phyloP scores from a whole-genome alignment of 2,329 filamentous ascomycete species.

The Monilinia fructicola region DNA sequence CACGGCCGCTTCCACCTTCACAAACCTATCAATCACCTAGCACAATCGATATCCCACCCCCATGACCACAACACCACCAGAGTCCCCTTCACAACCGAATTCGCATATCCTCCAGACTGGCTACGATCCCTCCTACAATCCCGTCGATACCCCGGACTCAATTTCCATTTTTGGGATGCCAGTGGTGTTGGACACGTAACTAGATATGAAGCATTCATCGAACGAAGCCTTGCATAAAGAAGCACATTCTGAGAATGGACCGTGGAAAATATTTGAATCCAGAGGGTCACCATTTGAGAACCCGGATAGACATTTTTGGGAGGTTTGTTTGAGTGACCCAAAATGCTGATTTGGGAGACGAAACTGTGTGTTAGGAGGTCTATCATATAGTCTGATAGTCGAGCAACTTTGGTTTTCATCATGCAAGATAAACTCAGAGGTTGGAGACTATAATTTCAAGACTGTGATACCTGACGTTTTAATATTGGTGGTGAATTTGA shows the following conservation, averaged over 20 bases:
- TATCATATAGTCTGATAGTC: too few relatives aligned
- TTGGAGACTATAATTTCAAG: too few relatives aligned
- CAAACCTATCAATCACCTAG: neutral
- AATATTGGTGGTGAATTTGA: too few relatives aligned
- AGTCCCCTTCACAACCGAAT: neutral
- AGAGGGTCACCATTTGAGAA: neutral
- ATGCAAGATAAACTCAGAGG: too few relatives aligned
- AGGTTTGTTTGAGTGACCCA: neutral
- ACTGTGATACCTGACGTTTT: too few relatives aligned
- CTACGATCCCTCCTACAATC: slow-evolving; percentile 13
- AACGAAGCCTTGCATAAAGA: slow-evolving; percentile 8
- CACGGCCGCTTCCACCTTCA: neutral
- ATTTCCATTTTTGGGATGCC: slow-evolving; percentile 13
- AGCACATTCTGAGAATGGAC: slow-evolving; percentile 6
- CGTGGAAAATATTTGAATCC: slow-evolving; percentile 15
- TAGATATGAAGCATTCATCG: slow-evolving; percentile 3
- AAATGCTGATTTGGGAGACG: too few relatives aligned
- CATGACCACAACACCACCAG: too few relatives aligned
- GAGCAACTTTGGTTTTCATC: too few relatives aligned
- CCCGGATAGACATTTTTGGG: slow-evolving; percentile 2
- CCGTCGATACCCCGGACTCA: slow-evolving; percentile 15
- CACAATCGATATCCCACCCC: neutral
- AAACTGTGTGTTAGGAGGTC: too few relatives aligned
- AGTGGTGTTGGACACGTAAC: neutral
- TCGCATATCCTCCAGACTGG: neutral